Evolutionary conservation across 1,284 basidiomycete genomes (phyloP), one percentile per base, ranked within the genome.

Genomic region (Ustilago shanxiensis): DNA sequence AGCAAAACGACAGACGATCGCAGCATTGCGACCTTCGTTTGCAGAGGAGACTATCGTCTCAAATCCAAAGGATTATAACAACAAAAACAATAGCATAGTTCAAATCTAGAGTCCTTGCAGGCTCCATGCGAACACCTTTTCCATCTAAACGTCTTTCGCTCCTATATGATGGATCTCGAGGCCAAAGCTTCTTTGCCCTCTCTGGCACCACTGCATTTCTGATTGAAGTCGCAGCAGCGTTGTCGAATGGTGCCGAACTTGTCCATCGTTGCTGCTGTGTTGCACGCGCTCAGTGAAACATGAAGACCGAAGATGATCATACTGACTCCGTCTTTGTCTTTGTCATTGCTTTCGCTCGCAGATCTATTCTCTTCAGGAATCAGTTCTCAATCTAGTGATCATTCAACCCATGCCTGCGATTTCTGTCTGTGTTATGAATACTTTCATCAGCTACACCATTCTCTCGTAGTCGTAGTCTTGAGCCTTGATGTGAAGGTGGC

Each of bases 131-230:
- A 80, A 71, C 80, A 66, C 66, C 63, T 70, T 47, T 71, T 77
- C 72, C 80, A 82, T 80, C 79, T 79, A 74, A 81, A 79, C 65
- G 80, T 82, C 80, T 82, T 82, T 82, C 79, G 79, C 80, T 80
- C 80, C 80, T 82, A 82, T 79, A 82, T 82, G 80, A 82, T 82
- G 80, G 77, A 61, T 65, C 53, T 28, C 50, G 44, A 59, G 50
- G 47, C 41, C 35, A 4, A n/a, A 14, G n/a, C 45, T 22, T 14
- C 13, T n/a, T 22, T 41, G 28, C n/a, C 26, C 24, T n/a, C 16
- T 11, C 3, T 20, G 37, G 10, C 45, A 24, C 24, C 50, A 1
- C 22, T 16, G 39, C 24, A 11, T 26, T 26, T 10, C 24, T 11
- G 5, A 24, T 24, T 14, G 49, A 31, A 3, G 14, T 29, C 8